Evolutionary conservation across 2,329 filamentous ascomycete species (phyloP), one percentile per base, ranked within the genome.

Genomic region (Aspergillus spinulosporus): DNA sequence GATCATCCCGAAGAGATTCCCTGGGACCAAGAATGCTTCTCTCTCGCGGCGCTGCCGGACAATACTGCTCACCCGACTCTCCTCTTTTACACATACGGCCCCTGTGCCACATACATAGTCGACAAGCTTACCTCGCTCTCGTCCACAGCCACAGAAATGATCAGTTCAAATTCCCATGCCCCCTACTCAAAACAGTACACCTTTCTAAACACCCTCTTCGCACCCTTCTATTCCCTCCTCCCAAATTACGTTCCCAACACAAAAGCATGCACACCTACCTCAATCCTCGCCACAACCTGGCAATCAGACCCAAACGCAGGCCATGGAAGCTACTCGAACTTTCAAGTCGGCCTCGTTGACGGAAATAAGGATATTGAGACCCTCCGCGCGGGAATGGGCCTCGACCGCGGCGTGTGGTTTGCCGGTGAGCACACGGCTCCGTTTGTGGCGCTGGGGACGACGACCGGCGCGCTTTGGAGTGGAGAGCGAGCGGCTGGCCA

Each of bases 381-480:
- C 2, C 76, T 87, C 74, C 71, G 84, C 26, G 66, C 72, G 2
- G 82, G 82, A 0, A 66, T 80, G 44, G 76, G 75, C 1, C 32
- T 62, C 15, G 84, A 84, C 9, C 77, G 84, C 21, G 86, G 89
- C 0, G 68, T 96, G 6, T 96, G 92, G 92, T 80, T 96, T 62
- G 92, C 92, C 0, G 92, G 92, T 0, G 92, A 96, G 74, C 92
- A 96, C 74, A 96, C 91, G 26, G 88, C 90, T 52, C 92, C 92
- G 3, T 96, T 96, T 76, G 86, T 95, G 29, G 92, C 89, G 8
- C 73, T 97, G 59, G 93, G 92, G 0, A 97, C 92, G 3, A 89
- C 88, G 9, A 95, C 91, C 0, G 93, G 93, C 0, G 93, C 93
- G 8, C 97, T 91, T 72, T 96, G 90, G 90, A 91, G 89, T 70